Percentiles rank a stretch among this genome's conserved stretches.
Conservation (phyloP, 768 basidiomycete species). For the Kondoa subrosea region DNA sequence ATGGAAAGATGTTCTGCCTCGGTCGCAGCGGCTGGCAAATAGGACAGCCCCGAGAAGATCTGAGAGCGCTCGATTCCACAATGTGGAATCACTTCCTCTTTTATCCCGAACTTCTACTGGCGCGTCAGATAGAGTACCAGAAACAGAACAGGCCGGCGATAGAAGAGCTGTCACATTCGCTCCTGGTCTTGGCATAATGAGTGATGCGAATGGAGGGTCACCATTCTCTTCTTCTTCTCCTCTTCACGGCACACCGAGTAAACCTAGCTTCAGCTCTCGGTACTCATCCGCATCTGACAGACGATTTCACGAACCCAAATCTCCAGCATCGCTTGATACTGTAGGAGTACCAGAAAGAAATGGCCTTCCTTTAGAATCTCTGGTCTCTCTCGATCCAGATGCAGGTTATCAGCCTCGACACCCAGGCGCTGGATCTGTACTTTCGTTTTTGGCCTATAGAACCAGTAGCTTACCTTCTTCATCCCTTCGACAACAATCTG, state of each 20-base stretch:
- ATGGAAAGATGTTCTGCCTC: slow-evolving; percentile 53
- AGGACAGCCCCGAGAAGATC: not conserved
- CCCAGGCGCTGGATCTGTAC: slow-evolving; percentile 8
- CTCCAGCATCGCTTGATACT: too few species aligned
- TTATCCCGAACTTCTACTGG: not conserved
- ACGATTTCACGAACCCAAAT: too few species aligned
- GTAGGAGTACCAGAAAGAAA: not conserved
- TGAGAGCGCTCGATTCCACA: slow-evolving; percentile 8
- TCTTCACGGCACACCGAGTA: not conserved
- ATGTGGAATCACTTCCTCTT: slow-evolving; percentile 2
- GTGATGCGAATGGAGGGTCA: not conserved
- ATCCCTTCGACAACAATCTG: slow-evolving; percentile 5
- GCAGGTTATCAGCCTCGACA: not conserved
- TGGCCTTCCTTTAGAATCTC: slow-evolving; percentile 5
- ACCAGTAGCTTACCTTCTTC: not conserved
- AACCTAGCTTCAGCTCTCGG: not conserved
- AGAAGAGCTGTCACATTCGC: slow-evolving; percentile 7
- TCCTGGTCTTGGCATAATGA: not conserved
- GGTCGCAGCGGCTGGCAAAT: not conserved
- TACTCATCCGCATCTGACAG: too few species aligned
- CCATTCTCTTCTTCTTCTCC: not conserved
- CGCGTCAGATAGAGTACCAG: not conserved
- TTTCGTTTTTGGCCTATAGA: slow-evolving; percentile 4
- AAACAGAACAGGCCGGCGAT: not conserved
- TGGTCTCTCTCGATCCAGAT: not conserved